Base-by-base conservation (phyloP, 2,329 filamentous ascomycete species). In the Colletotrichum neosansevieriae region DNA sequence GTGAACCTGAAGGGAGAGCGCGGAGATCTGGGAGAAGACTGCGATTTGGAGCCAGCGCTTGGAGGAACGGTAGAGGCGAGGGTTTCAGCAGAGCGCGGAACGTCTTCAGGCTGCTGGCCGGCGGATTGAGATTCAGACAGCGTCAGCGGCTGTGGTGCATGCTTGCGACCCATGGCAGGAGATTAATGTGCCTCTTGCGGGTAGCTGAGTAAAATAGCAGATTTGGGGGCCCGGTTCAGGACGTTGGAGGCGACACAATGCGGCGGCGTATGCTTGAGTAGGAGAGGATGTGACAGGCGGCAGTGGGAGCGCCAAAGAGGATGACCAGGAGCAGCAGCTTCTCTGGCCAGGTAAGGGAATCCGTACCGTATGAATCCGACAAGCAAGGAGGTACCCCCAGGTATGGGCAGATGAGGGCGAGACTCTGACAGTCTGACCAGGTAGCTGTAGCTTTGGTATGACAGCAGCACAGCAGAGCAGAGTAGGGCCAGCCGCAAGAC, bases 141-240 rank as follows among this genome's bases (percentile, higher is more conserved):
- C 76, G 83, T 79, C 79, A 88, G 83, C 79, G 86, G 86, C 81
- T 88, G 83, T 72, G 86, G 86, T 79, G 83, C 85, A 75, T 84
- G 79, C 79, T 87, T 89, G 77, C 86, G 86, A 80, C 82, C 85
- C 86, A 88, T 88, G 54, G 49, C 50, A 60, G 66, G 66, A 66
- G 45, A 65, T 65, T 63, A 51, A 67, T 51, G 44, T 67, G 49
- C 67, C 58, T 60, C 67, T 49, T 42, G 40, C 44, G 34, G 64
- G 44, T 29, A 36, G 60, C 51, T 53, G 51, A 42, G 51, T 58
- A 53, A 29, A 63, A 58, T 53, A 58, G 34, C 51, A 58, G 60
- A 40, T 63, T 58, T 65, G 64, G 64, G 72, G 71, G 70, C 67
- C 71, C 74, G 58, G 58, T 63, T 58, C 62, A 62, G 59, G 42